phyloP scores from a whole-genome alignment of 768 basidiomycete genomes.

The Mycena polygramma region DNA sequence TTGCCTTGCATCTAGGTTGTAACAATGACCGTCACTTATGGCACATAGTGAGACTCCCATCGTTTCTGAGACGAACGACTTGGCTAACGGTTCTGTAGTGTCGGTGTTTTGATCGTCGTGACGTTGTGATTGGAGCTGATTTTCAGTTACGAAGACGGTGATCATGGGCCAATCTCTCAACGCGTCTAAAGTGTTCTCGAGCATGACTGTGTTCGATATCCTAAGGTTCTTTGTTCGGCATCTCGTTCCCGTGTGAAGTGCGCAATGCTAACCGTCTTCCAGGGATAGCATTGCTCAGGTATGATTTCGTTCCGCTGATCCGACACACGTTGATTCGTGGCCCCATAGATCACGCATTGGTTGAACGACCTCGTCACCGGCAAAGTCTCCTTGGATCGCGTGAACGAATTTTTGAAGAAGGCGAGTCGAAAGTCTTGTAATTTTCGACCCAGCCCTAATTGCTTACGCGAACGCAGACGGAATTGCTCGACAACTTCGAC shows the following conservation, averaged over 20 bases:
- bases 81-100: constrained; percentile 48
- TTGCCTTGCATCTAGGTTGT: constrained; percentile 47
- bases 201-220: constrained; percentile 61
- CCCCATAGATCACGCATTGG: constrained; percentile 13
- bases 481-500: constrained; percentile 58
- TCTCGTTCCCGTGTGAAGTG: not conserved
- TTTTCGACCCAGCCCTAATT: not conserved
- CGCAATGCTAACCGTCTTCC: not conserved
- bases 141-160: constrained; percentile 5
- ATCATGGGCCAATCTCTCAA: constrained; percentile 22
- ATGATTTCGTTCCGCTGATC: not conserved
- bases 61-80: not conserved
- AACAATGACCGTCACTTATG: constrained; percentile 63
- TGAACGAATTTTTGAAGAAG: constrained; percentile 56
- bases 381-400: constrained; percentile 72
- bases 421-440: constrained; percentile 39
- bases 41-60: constrained; percentile 46
- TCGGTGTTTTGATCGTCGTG: not conserved
- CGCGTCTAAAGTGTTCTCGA: constrained; percentile 46
- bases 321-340: not conserved
- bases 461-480: constrained; percentile 51
- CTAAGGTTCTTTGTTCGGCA: constrained; percentile 45
- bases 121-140: not conserved
- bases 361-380: constrained; percentile 46
- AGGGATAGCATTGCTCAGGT: not conserved